phyloP scores from a whole-genome alignment of 2,329 filamentous ascomycete genomes.

The Fusarium sp. region DNA sequence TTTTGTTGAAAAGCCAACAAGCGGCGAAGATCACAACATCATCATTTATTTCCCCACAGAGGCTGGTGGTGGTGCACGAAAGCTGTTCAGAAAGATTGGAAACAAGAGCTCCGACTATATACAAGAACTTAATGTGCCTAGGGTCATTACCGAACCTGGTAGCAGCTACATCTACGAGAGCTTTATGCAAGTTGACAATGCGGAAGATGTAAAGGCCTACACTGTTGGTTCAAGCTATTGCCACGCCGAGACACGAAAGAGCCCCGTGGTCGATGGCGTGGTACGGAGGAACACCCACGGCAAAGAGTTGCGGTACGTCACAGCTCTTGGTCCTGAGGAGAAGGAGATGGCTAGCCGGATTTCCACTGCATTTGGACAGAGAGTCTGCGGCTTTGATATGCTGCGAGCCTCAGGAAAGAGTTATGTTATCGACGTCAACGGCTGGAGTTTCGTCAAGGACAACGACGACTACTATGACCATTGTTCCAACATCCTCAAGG shows the following conservation, averaged over 20 bases:
- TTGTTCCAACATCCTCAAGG: conserved; percentile 83
- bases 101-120: conserved; percentile 99
- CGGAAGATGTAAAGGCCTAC: conserved; percentile 98
- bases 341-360: conserved; percentile 89
- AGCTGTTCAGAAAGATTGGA: conserved; percentile 95
- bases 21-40: conserved; percentile 98
- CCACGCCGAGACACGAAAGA: conserved; percentile 96
- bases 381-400: conserved; percentile 95
- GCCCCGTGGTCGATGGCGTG: conserved; percentile 94
- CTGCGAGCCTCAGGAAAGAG: conserved; percentile 88
- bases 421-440: conserved; percentile 98
- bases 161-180: conserved; percentile 97
- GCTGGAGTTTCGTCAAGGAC: conserved; percentile 99
- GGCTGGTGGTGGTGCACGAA: conserved; percentile 86
- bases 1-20: conserved; percentile 98
- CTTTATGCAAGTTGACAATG: conserved; percentile 95
- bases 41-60: conserved; percentile 95
- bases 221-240: conserved; percentile 94
- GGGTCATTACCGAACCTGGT: conserved; percentile 80
- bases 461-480: conserved; percentile 99
- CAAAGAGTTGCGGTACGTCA: conserved; percentile 96
- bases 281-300: conserved; percentile 96
- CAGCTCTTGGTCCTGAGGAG: conserved; percentile 81
- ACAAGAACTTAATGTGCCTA: conserved; percentile 75
- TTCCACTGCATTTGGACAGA: conserved; percentile 88